A percentile compares a stretch with the other conserved stretches of the same genome.
Evolutionary conservation across 2,329 filamentous ascomycete species (phyloP).

Genomic region (Parastagonospora avenae): DNA sequence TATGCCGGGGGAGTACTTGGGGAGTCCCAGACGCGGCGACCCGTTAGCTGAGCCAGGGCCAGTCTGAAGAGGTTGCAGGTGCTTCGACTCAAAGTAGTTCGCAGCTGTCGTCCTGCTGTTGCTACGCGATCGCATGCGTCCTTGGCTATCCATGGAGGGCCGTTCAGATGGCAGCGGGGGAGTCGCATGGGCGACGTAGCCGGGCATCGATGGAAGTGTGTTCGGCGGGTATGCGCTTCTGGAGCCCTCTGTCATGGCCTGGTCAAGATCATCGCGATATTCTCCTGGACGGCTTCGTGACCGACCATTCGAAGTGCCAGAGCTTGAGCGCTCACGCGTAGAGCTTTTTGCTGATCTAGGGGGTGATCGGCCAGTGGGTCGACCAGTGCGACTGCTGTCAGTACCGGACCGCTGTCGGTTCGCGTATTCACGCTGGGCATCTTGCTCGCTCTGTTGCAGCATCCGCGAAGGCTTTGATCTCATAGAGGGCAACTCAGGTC

Average conservation of each 20-base stretch:
- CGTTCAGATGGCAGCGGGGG: conserved; percentile 35
- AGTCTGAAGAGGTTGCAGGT: conserved; percentile 45
- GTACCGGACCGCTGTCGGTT: conserved; percentile 40
- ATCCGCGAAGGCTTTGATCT: conserved; percentile 40
- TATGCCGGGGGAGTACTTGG: conserved; percentile 37
- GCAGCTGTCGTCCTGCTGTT: conserved; percentile 43
- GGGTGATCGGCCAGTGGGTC: conserved; percentile 42
- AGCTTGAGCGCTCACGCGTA: conserved; percentile 60
- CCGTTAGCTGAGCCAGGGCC: conserved; percentile 24
- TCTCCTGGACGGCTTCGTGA: conserved; percentile 58
- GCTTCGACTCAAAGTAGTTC: conserved; percentile 45
- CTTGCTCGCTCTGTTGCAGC: conserved; percentile 42
- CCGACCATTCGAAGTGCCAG: conserved; percentile 57
- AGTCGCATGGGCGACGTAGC: conserved; percentile 37
- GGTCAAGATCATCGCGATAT: conserved; percentile 59
- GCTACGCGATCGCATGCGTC: conserved; percentile 41
- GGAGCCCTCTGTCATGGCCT: conserved; percentile 55
- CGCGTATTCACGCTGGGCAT: conserved; percentile 39
- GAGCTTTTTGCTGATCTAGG: conserved; percentile 48
- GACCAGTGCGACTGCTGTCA: conserved; percentile 39
- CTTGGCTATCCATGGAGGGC: conserved; percentile 33
- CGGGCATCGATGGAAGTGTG: conserved; percentile 40
- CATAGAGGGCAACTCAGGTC: conserved; percentile 32
- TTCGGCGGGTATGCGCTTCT: conserved; percentile 40
- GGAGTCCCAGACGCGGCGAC: conserved; percentile 32